Evolutionary conservation across 495 filamentous ascomycete genomes (phyloP).

Genomic region (Xylaria venustula): DNA sequence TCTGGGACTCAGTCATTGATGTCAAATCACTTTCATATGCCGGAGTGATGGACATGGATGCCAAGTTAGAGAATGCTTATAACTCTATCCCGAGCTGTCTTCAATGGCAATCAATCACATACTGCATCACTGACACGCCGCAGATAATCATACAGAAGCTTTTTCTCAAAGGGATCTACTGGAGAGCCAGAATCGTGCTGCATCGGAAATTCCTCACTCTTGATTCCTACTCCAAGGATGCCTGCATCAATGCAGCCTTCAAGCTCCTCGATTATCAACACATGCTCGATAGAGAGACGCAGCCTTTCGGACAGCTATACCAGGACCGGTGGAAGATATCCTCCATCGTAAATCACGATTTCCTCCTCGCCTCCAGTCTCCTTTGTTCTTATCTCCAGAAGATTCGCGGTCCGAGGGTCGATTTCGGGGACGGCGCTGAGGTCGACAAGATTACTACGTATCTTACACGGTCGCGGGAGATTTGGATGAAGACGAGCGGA

Average conservation of each 20-base stretch:
- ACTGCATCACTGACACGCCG: conserved; percentile 34
- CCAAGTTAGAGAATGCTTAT: too few species aligned
- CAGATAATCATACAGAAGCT: conserved; percentile 31
- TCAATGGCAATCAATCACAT: too few species aligned
- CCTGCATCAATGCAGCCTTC: conserved; percentile 32
- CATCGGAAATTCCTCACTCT: conserved; percentile 36
- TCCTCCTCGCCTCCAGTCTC: conserved; percentile 36
- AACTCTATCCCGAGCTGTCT: too few species aligned
- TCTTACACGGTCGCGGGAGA: conserved; percentile 14
- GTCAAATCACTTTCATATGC: too few species aligned
- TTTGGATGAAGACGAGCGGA: conserved; percentile 18
- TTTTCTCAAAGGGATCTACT: conserved; percentile 26
- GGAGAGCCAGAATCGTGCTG: conserved; percentile 26
- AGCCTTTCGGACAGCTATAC: conserved; percentile 30
- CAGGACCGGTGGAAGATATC: conserved; percentile 32
- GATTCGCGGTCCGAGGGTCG: neutral
- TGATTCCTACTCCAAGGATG: too few species aligned
- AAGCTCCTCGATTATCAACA: conserved; percentile 36
- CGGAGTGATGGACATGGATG: too few species aligned
- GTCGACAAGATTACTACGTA: conserved; percentile 17
- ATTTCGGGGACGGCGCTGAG: neutral
- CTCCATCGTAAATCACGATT: conserved; percentile 34
- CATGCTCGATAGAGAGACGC: conserved; percentile 30
- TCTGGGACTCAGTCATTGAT: too few species aligned
- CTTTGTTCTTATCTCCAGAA: conserved; percentile 36